Conservation (phyloP, 2,329 filamentous ascomycete species). For the Chaetomium strumarium region DNA sequence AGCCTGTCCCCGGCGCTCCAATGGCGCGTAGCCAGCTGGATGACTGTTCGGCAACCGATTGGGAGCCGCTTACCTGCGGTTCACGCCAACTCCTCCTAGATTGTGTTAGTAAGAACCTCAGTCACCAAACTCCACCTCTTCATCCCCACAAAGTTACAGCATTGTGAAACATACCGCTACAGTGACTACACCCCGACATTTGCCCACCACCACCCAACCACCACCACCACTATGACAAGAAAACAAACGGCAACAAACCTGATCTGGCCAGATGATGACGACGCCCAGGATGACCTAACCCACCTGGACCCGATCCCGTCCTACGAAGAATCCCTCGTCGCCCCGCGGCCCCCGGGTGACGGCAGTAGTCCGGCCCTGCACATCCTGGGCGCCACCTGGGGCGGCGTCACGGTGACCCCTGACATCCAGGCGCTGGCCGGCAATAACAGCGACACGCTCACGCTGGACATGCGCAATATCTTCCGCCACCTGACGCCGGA, state of each 20-base stretch:
- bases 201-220: neutral
- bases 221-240: neutral
- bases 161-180: too few relatives aligned
- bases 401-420: constrained; percentile 21
- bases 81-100: too few relatives aligned
- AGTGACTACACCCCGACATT: too few relatives aligned
- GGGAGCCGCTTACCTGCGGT: too few relatives aligned
- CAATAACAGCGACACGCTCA: constrained; percentile 6
- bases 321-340: constrained; percentile 14
- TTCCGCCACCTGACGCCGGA: constrained; percentile 18
- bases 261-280: neutral
- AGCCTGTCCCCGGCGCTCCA: too few relatives aligned
- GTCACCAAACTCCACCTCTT: too few relatives aligned
- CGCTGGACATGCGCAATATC: constrained; percentile 20
- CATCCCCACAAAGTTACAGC: too few relatives aligned
- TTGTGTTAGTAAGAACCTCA: too few relatives aligned
- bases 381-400: constrained; percentile 23
- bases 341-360: neutral
- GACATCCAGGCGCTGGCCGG: constrained; percentile 16
- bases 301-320: constrained; percentile 14
- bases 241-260: neutral
- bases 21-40: too few relatives aligned
- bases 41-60: too few relatives aligned
- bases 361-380: constrained; percentile 1
- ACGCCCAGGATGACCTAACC: neutral